These are phyloP conservation scores for Pleoardoris graminearum DNA, from an alignment of 2,329 filamentous ascomycete genomes.

Conservation along the genomic window DNA sequence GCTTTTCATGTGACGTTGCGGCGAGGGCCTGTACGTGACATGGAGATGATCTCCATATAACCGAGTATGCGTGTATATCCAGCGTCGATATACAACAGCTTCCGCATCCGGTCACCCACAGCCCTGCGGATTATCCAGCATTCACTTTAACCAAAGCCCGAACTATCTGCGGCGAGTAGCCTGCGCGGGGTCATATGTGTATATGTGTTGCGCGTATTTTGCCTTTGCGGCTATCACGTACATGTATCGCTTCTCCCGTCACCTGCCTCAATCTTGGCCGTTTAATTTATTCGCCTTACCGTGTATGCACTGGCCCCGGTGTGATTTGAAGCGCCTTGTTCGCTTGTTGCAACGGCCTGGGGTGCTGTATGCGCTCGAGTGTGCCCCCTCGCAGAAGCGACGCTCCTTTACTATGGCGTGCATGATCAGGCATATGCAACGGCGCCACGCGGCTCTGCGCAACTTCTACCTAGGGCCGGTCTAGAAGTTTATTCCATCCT, in stretches of 20 bases:
- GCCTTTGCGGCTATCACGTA: constrained; percentile 2
- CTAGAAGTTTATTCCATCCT: not conserved
- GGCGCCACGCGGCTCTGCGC: constrained; percentile 36
- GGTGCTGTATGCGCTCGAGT: constrained; percentile 2
- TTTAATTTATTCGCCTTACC: constrained; percentile 28
- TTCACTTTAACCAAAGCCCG: constrained; percentile 22
- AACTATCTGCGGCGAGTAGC: constrained; percentile 15
- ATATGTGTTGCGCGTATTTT: constrained; percentile 4
- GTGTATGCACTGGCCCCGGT: constrained; percentile 26
- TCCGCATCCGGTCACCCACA: constrained; percentile 27
- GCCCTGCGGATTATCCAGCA: constrained; percentile 32
- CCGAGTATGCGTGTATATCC: constrained; percentile 38
- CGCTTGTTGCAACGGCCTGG: constrained; percentile 15
- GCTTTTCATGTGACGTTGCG: constrained; percentile 37
- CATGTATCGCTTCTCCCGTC: constrained; percentile 5
- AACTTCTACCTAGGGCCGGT: constrained; percentile 10
- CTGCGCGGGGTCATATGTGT: constrained; percentile 10
- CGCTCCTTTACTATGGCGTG: constrained; percentile 24
- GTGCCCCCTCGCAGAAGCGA: constrained; percentile 23
- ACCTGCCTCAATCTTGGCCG: constrained; percentile 14
- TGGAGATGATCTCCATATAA: constrained; percentile 40
- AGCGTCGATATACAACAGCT: constrained; percentile 34
- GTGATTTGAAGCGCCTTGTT: constrained; percentile 13
- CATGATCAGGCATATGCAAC: constrained; percentile 32
- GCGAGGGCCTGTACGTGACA: constrained; percentile 26